These are phyloP conservation scores for Paxillus ammoniavirescens DNA, from an alignment of 768 basidiomycete species.

Conservation along the genomic window DNA sequence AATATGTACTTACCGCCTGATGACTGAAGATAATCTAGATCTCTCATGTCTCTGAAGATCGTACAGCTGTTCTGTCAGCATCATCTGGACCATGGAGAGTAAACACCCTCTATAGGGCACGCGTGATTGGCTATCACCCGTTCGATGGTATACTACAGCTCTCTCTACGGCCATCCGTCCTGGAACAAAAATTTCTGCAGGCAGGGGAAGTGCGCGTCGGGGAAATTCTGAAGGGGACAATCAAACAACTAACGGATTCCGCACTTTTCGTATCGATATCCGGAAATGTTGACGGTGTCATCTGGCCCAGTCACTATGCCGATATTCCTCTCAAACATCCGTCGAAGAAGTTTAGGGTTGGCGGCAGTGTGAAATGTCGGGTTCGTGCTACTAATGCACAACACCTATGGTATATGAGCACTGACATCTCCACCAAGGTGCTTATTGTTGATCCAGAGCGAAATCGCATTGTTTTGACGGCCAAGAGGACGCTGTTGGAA, in stretches of 20 bases:
- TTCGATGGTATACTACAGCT: constrained; percentile 89
- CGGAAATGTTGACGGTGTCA: constrained; percentile 86
- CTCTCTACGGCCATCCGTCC: constrained; percentile 77
- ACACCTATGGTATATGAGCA: background rate
- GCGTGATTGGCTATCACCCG: constrained; percentile 81
- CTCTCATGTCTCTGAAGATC: constrained; percentile 90
- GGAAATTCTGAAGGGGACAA: constrained; percentile 80
- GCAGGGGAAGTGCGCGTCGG: constrained; percentile 83
- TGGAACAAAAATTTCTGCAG: constrained; percentile 85
- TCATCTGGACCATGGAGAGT: constrained; percentile 78
- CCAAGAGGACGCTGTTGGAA: constrained; percentile 87
- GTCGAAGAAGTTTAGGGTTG: constrained; percentile 83
- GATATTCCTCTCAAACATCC: constrained; percentile 95
- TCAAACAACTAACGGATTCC: constrained; percentile 80
- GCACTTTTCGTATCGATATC: constrained; percentile 84
- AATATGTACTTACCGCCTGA: background rate
- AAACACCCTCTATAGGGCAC: constrained; percentile 77
- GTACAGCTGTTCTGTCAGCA: constrained; percentile 70
- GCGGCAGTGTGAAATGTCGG: constrained; percentile 79
- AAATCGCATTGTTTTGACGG: constrained; percentile 80
- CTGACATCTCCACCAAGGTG: constrained; percentile 47
- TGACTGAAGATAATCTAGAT: constrained; percentile 52
- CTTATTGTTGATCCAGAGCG: constrained; percentile 79
- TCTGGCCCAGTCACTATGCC: constrained; percentile 94
- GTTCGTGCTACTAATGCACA: constrained; percentile 42